A percentile compares a stretch with the other conserved stretches of the same genome.
Conservation (phyloP, 192 early-diverging fungal genomes). For the Globomyces pollinis-pini region DNA sequence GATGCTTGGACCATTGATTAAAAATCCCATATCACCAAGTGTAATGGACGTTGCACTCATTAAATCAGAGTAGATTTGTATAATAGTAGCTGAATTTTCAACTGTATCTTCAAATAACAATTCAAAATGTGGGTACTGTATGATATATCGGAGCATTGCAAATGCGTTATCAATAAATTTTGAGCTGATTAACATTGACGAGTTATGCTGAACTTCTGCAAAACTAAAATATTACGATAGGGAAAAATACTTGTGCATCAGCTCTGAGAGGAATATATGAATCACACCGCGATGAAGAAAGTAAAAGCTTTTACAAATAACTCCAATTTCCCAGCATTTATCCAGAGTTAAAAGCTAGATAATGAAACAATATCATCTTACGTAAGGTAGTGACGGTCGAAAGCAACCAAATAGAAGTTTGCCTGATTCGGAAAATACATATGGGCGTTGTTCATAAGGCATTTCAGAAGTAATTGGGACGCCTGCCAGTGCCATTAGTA, state of each 20-base stretch:
- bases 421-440: constrained; percentile 13
- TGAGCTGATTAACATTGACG: constrained; percentile 9
- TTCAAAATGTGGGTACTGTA: constrained; percentile 35
- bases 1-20: constrained; percentile 16
- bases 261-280: constrained; percentile 28
- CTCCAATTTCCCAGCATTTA: constrained; percentile 40
- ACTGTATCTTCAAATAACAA: constrained; percentile 25
- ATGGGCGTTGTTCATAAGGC: constrained; percentile 18
- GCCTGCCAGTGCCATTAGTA: constrained; percentile 37
- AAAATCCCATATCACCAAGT: constrained; percentile 17
- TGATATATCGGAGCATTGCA: constrained; percentile 21
- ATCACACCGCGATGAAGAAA: constrained; percentile 33
- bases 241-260: constrained; percentile 19
- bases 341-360: constrained; percentile 25
- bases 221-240: constrained; percentile 21
- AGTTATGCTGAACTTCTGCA: constrained; percentile 20
- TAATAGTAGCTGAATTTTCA: constrained; percentile 20
- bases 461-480: constrained; percentile 37
- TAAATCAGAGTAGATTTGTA: constrained; percentile 35
- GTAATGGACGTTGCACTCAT: constrained; percentile 14
- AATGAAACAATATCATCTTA: neutral
- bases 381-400: neutral
- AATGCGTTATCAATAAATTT: constrained; percentile 35
- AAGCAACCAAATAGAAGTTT: neutral
- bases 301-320: constrained; percentile 26